Conservation (phyloP, 2,329 filamentous ascomycete genomes). For the Geoglossum cookeanum region DNA sequence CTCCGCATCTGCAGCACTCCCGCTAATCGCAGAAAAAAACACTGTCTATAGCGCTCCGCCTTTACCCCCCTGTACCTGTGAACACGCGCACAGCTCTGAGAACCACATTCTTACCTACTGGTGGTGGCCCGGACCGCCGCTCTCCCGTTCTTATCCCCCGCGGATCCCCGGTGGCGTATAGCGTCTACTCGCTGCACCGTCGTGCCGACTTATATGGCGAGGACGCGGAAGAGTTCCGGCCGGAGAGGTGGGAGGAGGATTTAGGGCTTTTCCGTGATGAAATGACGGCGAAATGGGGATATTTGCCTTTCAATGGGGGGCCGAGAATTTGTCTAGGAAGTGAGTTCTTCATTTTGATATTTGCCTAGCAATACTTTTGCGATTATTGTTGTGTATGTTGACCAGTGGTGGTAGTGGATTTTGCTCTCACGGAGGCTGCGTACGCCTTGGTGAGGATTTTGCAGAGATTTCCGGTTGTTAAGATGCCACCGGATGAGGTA, state of each 20-base stretch:
- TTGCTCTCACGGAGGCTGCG: constrained; percentile 56
- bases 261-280: constrained; percentile 19
- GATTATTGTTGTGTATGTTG: background rate
- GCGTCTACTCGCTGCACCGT: constrained; percentile 53
- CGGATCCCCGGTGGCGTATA: constrained; percentile 47
- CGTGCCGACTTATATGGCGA: constrained; percentile 41
- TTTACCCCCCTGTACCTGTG: constrained; percentile 63
- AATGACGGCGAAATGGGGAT: constrained; percentile 46
- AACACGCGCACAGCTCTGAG: constrained; percentile 54
- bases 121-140: constrained; percentile 31
- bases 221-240: constrained; percentile 33
- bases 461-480: constrained; percentile 48
- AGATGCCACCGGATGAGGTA: constrained; percentile 21
- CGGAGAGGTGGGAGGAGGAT: constrained; percentile 41
- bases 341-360: constrained; percentile 6
- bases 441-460: constrained; percentile 56
- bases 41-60: constrained; percentile 53
- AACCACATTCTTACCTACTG: constrained; percentile 56
- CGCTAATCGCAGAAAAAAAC: too few species aligned
- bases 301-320: constrained; percentile 58
- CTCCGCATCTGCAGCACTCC: too few species aligned
- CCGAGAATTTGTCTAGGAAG: constrained; percentile 55
- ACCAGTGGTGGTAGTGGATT: constrained; percentile 34
- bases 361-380: background rate
- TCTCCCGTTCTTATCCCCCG: constrained; percentile 46